Conservation (phyloP, 192 early-diverging fungal genomes). For the Haplosporangium gracile region DNA sequence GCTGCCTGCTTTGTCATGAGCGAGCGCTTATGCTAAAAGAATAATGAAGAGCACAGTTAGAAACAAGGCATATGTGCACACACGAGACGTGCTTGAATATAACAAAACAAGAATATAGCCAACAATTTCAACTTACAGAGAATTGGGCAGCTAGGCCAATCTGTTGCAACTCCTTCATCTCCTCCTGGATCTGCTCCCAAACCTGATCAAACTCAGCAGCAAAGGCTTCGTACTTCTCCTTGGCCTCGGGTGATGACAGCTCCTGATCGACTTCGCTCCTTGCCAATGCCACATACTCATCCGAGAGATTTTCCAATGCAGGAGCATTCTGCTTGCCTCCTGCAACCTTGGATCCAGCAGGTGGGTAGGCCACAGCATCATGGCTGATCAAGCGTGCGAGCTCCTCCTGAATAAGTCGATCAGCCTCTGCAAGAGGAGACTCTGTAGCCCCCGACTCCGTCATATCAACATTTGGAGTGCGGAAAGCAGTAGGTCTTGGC, state of each 20-base stretch:
- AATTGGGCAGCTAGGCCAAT: conserved; percentile 28
- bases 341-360: conserved; percentile 69
- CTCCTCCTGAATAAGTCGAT: conserved; percentile 77
- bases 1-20: conserved; percentile 81
- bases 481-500: conserved; percentile 75
- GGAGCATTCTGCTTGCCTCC: conserved; percentile 40
- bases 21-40: conserved; percentile 66
- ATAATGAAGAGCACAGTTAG: conserved; percentile 16
- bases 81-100: too few relatives aligned
- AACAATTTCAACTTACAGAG: conserved; percentile 16
- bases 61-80: conserved; percentile 1
- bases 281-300: conserved; percentile 71
- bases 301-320: conserved; percentile 64
- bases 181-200: conserved; percentile 42
- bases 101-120: too few relatives aligned
- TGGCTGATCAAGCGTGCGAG: conserved; percentile 75
- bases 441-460: conserved; percentile 23
- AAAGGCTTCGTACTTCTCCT: conserved; percentile 44
- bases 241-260: conserved; percentile 52
- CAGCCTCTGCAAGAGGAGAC: conserved; percentile 54
- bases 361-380: conserved; percentile 82
- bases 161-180: conserved; percentile 13
- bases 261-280: conserved; percentile 56
- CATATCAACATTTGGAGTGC: conserved; percentile 17
- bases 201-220: conserved; percentile 38